These are phyloP conservation scores for Datisca glomerata DNA, from an alignment of 306 rosid genomes.

Conservation along the genomic window DNA sequence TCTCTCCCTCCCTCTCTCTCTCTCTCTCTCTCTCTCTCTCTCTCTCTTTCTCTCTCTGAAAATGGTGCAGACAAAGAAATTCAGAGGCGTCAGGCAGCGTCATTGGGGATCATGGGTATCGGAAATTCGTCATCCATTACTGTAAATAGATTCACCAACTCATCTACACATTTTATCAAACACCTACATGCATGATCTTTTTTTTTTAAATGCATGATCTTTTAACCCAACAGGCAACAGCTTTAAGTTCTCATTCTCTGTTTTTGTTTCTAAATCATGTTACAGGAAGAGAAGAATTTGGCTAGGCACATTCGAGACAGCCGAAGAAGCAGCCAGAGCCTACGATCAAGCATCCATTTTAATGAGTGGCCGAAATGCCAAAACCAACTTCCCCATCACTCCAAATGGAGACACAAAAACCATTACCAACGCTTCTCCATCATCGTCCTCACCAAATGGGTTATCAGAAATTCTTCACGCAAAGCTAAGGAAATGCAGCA, in stretches of 20 bases:
- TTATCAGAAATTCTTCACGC: slow-evolving; percentile 70
- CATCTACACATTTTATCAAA: background rate
- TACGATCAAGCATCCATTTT: slow-evolving; percentile 38
- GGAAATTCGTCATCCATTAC: slow-evolving; percentile 43
- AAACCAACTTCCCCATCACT: slow-evolving; percentile 35
- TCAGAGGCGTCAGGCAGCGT: slow-evolving; percentile 45
- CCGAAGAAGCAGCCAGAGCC: slow-evolving; percentile 35
- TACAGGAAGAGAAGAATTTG: slow-evolving; percentile 37
- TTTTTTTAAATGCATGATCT: background rate
- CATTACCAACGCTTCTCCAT: slow-evolving; percentile 2
- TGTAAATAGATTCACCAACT: slow-evolving; percentile 18
- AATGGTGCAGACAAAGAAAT: slow-evolving; percentile 37
- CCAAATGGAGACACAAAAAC: slow-evolving; percentile 19
- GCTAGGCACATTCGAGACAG: slow-evolving; percentile 47
- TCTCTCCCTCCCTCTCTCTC: background rate
- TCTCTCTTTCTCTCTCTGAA: background rate
- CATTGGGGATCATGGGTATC: slow-evolving; percentile 54
- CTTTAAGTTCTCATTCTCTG: background rate
- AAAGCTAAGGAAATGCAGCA: slow-evolving; percentile 67
- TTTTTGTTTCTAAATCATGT: background rate
- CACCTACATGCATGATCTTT: background rate
- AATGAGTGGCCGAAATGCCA: slow-evolving; percentile 39
- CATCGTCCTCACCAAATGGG: slow-evolving; percentile 19
- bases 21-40: background rate
- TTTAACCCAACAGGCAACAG: no score